Percentiles rank a stretch among this genome's conserved stretches.
phyloP scores from a whole-genome alignment of 805 yeast species.

The Wickerhamomyces strasburgensis region DNA sequence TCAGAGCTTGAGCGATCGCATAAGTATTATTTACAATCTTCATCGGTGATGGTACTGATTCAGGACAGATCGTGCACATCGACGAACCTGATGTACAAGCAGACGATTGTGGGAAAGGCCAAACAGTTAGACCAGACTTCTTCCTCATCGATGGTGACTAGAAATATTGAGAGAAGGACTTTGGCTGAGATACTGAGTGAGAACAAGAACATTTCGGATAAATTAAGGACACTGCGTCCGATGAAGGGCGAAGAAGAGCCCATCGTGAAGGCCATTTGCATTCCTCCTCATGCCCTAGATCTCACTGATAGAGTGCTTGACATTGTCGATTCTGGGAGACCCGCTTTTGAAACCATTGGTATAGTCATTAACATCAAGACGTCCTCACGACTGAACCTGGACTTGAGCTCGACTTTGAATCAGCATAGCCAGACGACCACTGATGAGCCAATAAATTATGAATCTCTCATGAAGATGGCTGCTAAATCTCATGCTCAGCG shows the following conservation, averaged over 20 bases:
- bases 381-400: constrained; percentile 8
- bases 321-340: constrained; percentile 4
- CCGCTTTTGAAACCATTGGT: constrained; percentile 5
- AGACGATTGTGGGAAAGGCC: constrained; percentile 2
- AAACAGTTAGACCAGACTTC: background rate
- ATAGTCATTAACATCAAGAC: constrained; percentile 9
- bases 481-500: constrained; percentile 4
- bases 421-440: background rate
- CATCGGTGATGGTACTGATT: constrained; percentile 8
- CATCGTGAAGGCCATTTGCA: constrained; percentile 10
- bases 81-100: constrained; percentile 10
- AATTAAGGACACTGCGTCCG: too few relatives aligned
- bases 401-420: constrained; percentile 3
- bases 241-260: background rate
- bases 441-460: constrained; percentile 10
- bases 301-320: constrained; percentile 7
- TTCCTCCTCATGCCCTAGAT: constrained; percentile 13
- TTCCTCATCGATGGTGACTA: background rate
- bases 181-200: background rate
- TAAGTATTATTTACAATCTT: constrained; percentile 1
- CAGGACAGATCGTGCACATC: constrained; percentile 8
- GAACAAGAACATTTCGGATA: background rate
- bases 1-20: constrained; percentile 7
- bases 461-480: constrained; percentile 12
- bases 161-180: background rate